These are phyloP conservation scores for Rhizophagus sp. DNA, from an alignment of 192 early-diverging fungal genomes.

Conservation along the genomic window DNA sequence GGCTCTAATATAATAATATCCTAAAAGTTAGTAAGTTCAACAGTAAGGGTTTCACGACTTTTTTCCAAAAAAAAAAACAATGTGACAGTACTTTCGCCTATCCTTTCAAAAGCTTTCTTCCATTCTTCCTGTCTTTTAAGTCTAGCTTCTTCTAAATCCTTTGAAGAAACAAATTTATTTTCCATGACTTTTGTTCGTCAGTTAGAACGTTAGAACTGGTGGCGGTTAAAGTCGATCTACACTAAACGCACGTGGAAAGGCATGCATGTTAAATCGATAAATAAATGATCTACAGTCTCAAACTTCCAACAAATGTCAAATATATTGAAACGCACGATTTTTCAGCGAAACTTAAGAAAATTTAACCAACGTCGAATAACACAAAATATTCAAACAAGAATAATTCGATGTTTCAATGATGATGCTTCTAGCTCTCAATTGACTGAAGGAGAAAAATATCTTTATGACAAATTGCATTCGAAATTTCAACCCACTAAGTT, in stretches of 20 bases:
- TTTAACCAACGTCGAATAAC: not conserved
- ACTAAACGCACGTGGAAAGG: too few species aligned
- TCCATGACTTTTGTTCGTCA: not conserved
- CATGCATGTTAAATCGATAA: too few species aligned
- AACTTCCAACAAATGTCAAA: too few species aligned
- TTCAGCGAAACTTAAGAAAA: not conserved
- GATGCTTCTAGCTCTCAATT: slow-evolving; percentile 11
- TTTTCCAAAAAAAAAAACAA: not conserved
- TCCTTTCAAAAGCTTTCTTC: slow-evolving; percentile 30
- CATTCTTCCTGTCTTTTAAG: slow-evolving; percentile 40
- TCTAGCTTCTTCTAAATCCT: slow-evolving; percentile 39
- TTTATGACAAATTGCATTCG: slow-evolving; percentile 73
- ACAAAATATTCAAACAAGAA: not conserved
- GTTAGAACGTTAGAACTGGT: too few species aligned
- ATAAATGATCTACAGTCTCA: too few species aligned
- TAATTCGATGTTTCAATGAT: not conserved
- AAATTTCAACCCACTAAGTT: slow-evolving; percentile 72
- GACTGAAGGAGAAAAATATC: slow-evolving; percentile 67
- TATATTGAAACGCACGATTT: not conserved
- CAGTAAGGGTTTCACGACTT: not conserved
- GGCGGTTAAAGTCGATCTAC: not conserved
- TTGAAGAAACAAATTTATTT: slow-evolving; percentile 28
- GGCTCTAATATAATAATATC: slow-evolving; percentile 32
- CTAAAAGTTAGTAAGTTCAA: not conserved
- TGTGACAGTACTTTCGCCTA: slow-evolving; percentile 31